phyloP scores from a whole-genome alignment of 192 early-diverging fungal species.

The Coemansia sp. region DNA sequence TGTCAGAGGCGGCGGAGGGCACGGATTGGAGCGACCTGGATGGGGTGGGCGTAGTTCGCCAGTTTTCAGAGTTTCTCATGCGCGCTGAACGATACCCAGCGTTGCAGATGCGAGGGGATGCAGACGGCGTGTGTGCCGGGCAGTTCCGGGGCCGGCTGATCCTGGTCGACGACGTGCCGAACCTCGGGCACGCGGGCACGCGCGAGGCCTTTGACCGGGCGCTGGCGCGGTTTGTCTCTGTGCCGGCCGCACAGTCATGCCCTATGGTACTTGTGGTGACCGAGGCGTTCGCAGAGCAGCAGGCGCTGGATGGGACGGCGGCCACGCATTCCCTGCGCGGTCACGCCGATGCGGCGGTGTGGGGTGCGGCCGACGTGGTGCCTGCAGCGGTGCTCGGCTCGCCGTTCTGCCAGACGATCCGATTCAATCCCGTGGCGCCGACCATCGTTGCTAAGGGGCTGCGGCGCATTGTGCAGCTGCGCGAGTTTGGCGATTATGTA shows the following conservation, averaged over 20 bases:
- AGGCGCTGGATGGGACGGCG: constrained; percentile 23
- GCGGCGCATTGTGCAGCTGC: constrained; percentile 37
- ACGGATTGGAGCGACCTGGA: constrained; percentile 18
- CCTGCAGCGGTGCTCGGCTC: constrained; percentile 24
- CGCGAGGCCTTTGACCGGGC: constrained; percentile 53
- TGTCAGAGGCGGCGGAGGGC: constrained; percentile 1
- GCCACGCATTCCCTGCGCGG: background rate
- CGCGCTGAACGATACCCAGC: constrained; percentile 53
- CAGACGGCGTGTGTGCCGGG: background rate
- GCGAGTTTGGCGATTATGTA: background rate
- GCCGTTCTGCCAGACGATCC: constrained; percentile 28
- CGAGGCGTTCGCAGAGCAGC: constrained; percentile 27
- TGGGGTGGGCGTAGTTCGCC: constrained; percentile 36
- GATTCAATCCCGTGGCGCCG: constrained; percentile 62
- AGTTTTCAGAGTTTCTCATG: constrained; percentile 54
- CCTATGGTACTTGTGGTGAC: constrained; percentile 48
- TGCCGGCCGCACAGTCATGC: constrained; percentile 23
- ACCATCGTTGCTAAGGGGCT: constrained; percentile 61
- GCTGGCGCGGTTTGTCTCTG: constrained; percentile 37
- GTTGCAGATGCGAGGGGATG: constrained; percentile 9
- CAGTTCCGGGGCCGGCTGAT: constrained; percentile 40
- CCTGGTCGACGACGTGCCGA: constrained; percentile 60
- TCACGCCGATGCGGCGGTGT: constrained; percentile 12
- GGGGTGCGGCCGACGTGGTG: constrained; percentile 32
- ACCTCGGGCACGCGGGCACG: constrained; percentile 48